Evolutionary conservation across 2,329 filamentous ascomycete genomes (phyloP).

Genomic region (Teratosphaeria epicoccoides): DNA sequence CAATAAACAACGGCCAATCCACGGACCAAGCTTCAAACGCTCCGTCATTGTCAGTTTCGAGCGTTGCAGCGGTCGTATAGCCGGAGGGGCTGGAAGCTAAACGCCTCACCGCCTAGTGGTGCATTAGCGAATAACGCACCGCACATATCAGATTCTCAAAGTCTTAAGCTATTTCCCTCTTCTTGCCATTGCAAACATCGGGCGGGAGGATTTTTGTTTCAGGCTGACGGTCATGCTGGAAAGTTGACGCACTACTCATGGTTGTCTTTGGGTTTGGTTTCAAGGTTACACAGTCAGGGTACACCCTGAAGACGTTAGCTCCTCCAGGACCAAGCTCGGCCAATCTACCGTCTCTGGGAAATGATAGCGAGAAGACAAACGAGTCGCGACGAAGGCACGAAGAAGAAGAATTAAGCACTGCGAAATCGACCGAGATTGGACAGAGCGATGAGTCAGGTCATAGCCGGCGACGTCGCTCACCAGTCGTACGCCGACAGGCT

Average conservation of each 20-base stretch:
- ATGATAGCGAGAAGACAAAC: background rate
- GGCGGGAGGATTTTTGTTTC: background rate
- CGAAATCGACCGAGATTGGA: background rate
- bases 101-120: background rate
- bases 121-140: background rate
- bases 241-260: background rate
- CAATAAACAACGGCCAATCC: no score
- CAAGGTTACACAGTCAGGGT: background rate
- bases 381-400: background rate
- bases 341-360: background rate
- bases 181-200: background rate
- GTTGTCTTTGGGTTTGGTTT: background rate
- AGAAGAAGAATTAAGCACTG: background rate
- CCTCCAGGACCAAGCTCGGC: background rate
- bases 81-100: no score
- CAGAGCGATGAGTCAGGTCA: background rate
- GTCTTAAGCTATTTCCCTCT: background rate
- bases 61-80: no score
- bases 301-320: background rate
- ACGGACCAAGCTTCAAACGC: no score
- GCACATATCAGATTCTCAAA: background rate
- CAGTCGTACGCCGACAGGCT: conserved; percentile 14
- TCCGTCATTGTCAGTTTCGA: no score
- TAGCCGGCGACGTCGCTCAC: conserved; percentile 8
- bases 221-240: background rate